Conservation (phyloP, 305 asterid genomes). For the Coffea humblotiana region DNA sequence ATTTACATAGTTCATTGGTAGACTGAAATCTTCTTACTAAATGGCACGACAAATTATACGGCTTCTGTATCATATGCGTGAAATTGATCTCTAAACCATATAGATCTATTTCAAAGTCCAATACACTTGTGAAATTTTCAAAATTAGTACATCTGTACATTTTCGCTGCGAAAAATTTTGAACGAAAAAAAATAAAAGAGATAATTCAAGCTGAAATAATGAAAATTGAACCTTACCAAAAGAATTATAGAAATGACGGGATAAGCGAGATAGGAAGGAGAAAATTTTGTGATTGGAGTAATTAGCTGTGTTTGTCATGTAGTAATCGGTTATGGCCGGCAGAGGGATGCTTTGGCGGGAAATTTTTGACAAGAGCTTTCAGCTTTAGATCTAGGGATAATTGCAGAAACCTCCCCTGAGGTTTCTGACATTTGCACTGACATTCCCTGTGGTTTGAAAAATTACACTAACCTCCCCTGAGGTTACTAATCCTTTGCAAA, state of each 20-base stretch:
- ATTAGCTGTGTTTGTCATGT: background rate
- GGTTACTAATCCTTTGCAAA: too few species aligned
- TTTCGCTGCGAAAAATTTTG: background rate
- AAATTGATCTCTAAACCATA: background rate
- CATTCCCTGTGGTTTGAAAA: too few species aligned
- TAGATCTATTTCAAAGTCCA: too few species aligned
- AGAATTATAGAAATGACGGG: background rate
- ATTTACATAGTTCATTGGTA: background rate
- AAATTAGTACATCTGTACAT: background rate
- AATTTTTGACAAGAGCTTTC: background rate
- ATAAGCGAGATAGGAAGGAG: background rate
- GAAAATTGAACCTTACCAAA: background rate
- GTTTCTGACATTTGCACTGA: too few species aligned
- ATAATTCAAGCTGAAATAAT: background rate
- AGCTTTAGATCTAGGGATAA: background rate
- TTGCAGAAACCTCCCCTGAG: too few species aligned
- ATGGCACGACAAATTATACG: background rate
- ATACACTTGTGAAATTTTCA: background rate
- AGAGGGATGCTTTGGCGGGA: slow-evolving; percentile 9
- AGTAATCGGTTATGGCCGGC: background rate
- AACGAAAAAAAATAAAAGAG: background rate
- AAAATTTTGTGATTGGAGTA: background rate
- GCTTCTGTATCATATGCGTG: background rate
- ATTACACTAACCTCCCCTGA: too few species aligned
- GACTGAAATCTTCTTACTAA: background rate